phyloP scores from a whole-genome alignment of 495 filamentous ascomycete species.

The Xylaria curta region DNA sequence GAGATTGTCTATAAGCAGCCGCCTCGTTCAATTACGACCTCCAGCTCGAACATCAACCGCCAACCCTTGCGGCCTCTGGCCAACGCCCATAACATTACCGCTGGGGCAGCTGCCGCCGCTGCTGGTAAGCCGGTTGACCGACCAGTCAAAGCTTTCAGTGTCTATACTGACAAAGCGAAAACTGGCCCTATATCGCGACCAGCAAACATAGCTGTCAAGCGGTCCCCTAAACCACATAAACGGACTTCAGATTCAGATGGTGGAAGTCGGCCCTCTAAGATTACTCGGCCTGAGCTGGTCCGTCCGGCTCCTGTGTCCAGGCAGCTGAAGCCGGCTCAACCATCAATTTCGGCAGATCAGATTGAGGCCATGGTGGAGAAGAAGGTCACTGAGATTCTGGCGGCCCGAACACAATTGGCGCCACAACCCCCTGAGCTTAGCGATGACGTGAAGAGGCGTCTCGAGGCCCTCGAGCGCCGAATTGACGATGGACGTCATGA shows the following conservation, averaged over 20 bases:
- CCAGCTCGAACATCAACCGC: conserved; percentile 58
- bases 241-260: conserved; percentile 50
- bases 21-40: conserved; percentile 59
- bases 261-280: conserved; percentile 47
- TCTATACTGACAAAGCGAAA: conserved; percentile 76
- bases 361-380: conserved; percentile 92
- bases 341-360: conserved; percentile 69
- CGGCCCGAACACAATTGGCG: conserved; percentile 63
- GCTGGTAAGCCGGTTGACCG: conserved; percentile 67
- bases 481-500: conserved; percentile 74
- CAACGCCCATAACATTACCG: conserved; percentile 66
- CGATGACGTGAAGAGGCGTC: conserved; percentile 77
- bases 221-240: conserved; percentile 49
- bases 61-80: conserved; percentile 80
- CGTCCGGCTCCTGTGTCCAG: conserved; percentile 40
- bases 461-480: conserved; percentile 84
- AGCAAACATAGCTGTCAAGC: conserved; percentile 45
- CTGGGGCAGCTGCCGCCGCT: conserved; percentile 47
- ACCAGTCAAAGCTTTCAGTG: conserved; percentile 78
- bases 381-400: conserved; percentile 88
- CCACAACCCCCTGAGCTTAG: conserved; percentile 63
- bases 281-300: conserved; percentile 46
- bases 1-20: conserved; percentile 82
- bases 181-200: conserved; percentile 42
- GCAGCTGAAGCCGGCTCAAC: conserved; percentile 44